phyloP scores from a whole-genome alignment of 2,329 filamentous ascomycete species.

The Talaromyces sp. region DNA sequence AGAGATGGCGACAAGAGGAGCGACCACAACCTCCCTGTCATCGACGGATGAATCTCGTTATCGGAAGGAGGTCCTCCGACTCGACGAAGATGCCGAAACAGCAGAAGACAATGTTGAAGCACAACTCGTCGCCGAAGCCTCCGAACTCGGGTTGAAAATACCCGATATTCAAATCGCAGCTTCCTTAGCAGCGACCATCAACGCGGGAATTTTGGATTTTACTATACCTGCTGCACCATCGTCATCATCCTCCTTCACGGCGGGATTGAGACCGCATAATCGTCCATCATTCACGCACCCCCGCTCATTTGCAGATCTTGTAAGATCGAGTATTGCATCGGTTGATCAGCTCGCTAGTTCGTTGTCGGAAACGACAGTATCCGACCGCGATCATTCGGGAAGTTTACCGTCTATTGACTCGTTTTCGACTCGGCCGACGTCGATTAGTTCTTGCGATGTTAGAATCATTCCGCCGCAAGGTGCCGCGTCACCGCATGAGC shows the following conservation, averaged over 20 bases:
- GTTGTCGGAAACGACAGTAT: constrained; percentile 33
- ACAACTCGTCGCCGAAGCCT: constrained; percentile 36
- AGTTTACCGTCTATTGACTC: constrained; percentile 40
- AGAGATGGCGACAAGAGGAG: constrained; percentile 10
- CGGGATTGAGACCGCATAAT: constrained; percentile 8
- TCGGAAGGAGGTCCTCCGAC: constrained; percentile 35
- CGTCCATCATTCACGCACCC: constrained; percentile 28
- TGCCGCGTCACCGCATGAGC: constrained; percentile 14
- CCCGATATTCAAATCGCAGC: constrained; percentile 32
- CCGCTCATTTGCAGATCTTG: constrained; percentile 30
- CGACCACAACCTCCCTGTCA: neutral
- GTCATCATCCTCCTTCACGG: constrained; percentile 19
- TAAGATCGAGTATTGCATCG: constrained; percentile 25
- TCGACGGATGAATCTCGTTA: constrained; percentile 38
- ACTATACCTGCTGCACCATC: constrained; percentile 21
- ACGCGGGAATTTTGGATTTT: constrained; percentile 34
- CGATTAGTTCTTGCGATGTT: constrained; percentile 37
- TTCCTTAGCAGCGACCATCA: constrained; percentile 36
- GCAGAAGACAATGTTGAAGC: constrained; percentile 39
- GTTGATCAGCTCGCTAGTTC: constrained; percentile 32
- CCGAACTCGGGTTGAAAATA: constrained; percentile 35
- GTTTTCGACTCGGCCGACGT: constrained; percentile 39
- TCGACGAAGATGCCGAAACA: constrained; percentile 31
- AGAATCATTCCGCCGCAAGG: constrained; percentile 16
- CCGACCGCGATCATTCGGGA: constrained; percentile 28